These are phyloP conservation scores for Sphagnum contortum DNA, from an alignment of 225 moss, liverwort and hornwort species.

Conservation along the genomic window DNA sequence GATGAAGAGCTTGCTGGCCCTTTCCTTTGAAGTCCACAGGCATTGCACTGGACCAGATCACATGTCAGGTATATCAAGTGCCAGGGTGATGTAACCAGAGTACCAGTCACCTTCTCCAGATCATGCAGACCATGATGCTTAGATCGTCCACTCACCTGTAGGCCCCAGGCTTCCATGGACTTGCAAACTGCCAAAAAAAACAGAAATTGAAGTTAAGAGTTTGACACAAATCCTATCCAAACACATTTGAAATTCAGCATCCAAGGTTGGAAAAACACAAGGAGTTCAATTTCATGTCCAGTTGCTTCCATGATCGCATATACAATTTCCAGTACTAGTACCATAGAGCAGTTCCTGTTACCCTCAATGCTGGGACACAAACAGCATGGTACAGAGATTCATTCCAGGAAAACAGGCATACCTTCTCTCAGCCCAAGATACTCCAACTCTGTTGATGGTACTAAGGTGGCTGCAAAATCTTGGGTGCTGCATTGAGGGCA, in stretches of 20 bases:
- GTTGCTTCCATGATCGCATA: too few species aligned
- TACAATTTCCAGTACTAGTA: too few species aligned
- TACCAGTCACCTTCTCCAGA: slow-evolving; percentile 3
- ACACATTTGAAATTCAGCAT: not conserved
- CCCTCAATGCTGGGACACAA: too few species aligned
- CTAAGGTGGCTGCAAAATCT: not conserved
- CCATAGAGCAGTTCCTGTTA: too few species aligned
- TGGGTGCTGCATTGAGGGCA: slow-evolving; percentile 8
- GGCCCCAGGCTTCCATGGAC: slow-evolving; percentile 9
- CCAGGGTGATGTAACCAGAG: slow-evolving; percentile 8
- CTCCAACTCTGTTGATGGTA: slow-evolving; percentile 7
- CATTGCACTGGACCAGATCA: slow-evolving; percentile 10
- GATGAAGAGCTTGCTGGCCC: slow-evolving; percentile 1
- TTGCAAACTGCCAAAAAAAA: slow-evolving; percentile 7
- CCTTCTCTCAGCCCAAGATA: slow-evolving; percentile 8
- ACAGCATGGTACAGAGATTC: too few species aligned
- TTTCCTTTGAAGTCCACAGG: slow-evolving; percentile 7
- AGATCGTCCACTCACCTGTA: slow-evolving; percentile 11
- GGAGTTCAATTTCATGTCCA: too few species aligned
- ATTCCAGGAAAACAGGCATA: too few species aligned
- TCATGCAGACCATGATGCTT: slow-evolving; percentile 7
- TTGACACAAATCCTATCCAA: too few species aligned
- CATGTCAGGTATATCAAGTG: slow-evolving; percentile 6
- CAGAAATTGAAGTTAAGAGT: not conserved
- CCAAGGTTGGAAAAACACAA: not conserved